Base-by-base conservation (phyloP, 2,329 filamentous ascomycete genomes). In the Hypoxylon sp. region DNA sequence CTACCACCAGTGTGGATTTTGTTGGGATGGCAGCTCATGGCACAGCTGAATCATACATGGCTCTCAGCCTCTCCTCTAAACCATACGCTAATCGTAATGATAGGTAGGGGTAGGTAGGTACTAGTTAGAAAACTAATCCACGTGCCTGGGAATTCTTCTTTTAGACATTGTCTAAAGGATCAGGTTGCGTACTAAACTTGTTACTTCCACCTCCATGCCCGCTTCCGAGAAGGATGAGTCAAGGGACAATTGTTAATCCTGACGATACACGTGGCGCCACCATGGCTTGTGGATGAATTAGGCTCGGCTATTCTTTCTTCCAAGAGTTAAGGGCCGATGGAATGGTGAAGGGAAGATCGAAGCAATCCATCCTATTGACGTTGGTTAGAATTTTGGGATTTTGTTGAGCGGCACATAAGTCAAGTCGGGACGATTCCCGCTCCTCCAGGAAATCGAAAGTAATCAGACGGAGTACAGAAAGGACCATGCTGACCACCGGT, bases 371-470 rank as follows among this genome's bases (percentile, higher is more conserved):
- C 23, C 14, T 23, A 23, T 49, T 41, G 34, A 28, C 11, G 34
- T 34, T 36, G n/a, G 49, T 57, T 49, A 32, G 25, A 34, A 56
- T 53, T 46, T 49, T 57, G 30, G 43, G 30, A 60, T 52, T 46
- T 45, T 45, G 45, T 60, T 56, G 36, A 51, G 32, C 60, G 32
- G 17, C 17, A 41, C 34, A 7, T 25, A 32, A 49, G 43, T 65
- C 25, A 55, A 38, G 19, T 56, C 57, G 63, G 60, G 63, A 63
- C 52, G 63, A 61, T 52, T 69, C 63, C 57, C 60, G 67, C 57
- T 59, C 60, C 46, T 61, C 57, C 43, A 56, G 30, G 49, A 50
- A 53, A 25, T 23, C 10, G 23, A 23, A 46, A 41, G 3, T 52
- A 36, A 30, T 17, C 53, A 43, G 34, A 52, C 45, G 13, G 30